Base-by-base conservation (phyloP, 129 eudicot genomes). In the Mikania micrantha region DNA sequence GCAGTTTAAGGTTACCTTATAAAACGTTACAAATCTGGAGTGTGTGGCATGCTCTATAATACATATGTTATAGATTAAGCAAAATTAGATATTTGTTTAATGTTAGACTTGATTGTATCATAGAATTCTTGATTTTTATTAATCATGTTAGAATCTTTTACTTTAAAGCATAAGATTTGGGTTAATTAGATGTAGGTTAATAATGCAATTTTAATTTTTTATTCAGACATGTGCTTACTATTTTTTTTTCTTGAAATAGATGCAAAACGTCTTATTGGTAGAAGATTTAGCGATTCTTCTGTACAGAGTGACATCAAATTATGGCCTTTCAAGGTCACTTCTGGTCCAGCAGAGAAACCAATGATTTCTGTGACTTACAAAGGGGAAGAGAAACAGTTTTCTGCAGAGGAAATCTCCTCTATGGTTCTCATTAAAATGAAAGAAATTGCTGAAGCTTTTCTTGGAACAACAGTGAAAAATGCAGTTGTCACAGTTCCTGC, bases 401-500 rank as follows among this genome's bases (percentile, higher is more conserved):
- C 78, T 2, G 72, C 78, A 9, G 78, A 74, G 32, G 78, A 74
- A 10, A 74, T 74, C 25, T 74, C 78, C 1, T 74, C 78, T 4
- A 72, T 72, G 77, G 77, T 72, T 21, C 69, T 72, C 4, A 72
- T 25, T 32, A 72, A 72, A n/a, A 72, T 72, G 77, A 72, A 61
- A 4, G 77, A 72, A 49, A 74, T 74, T 13, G 79, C 79, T 4
- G 79, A 74, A 67, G 79, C 79, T 7, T 74, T 74, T n/a, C 60
- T 74, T 4, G 79, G 79, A 3, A 35, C 73, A 5, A 66, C 79
- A 0, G 73, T 74, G 2, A 74, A 74, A 10, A 74, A 74, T 9
- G 79, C 74, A 12, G 79, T 75, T 2, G 79, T 75, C 4, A 75
- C 79, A 7, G 77, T 73, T 15, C 77, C 77, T 22, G 77, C 77